Base-by-base conservation (phyloP, 164 flowering plant species). In the Piper longum region DNA sequence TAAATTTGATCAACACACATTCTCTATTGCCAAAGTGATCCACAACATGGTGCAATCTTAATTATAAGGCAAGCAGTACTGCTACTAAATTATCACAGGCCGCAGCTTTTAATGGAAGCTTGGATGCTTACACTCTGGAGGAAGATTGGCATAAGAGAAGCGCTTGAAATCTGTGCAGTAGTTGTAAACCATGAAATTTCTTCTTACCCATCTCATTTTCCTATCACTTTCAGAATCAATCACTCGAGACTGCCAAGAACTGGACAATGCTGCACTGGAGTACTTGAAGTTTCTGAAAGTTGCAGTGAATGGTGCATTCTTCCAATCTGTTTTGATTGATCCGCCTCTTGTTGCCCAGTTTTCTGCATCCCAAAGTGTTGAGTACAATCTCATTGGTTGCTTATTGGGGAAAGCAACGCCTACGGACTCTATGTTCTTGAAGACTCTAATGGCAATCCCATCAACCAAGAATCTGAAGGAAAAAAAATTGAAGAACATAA, bases 351-450 rank as follows among this genome's bases (percentile, higher is more conserved):
- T 66, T 14, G 67, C 67, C 67, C 67, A 65, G 41, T 57, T 19
- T 12, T 65, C 67, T 7, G 67, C 67, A 17, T 65, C 51, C 68
- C 68, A 66, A 45, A 66, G 41, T 60, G 76, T 77, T 8, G 81
- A 74, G 67, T 72, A 74, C 1, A 81, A 56, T 57, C 72, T 78
- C 81, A 81, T 79, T 0, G 82, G 75, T 60, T 79, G 74, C 44
- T 60, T 70, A 4, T 60, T 77, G 0, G 83, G 85, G 70, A 74
- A 82, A 0, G 78, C 64, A 2, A 78, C 70, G 0, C 81, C 81
- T 0, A 39, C 7, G 11, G 66, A 16, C 64, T 74, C 77, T 54
- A 57, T 26, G 70, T 78, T 78, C 66, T 71, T 64, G 75, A 68
- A 77, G 43, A 66, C 76, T 62, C 85, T 70, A 2, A 81, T 75